Base-by-base conservation (phyloP, 805 yeast genomes). In the Tetrapisispora iriomotensis region DNA sequence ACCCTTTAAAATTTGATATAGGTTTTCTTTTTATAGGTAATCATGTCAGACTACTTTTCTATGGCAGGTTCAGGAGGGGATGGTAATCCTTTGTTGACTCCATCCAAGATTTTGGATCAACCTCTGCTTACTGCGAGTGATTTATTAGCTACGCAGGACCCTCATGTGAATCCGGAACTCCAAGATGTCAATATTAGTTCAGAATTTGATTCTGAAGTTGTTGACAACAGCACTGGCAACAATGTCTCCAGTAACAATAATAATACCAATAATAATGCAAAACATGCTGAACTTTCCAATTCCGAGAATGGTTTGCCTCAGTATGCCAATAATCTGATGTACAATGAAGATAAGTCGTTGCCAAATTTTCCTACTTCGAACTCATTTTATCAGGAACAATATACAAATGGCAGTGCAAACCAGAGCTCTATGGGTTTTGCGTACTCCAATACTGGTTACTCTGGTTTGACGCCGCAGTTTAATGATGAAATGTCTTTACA, bases 11-110 rank as follows among this genome's bases (percentile, higher is more conserved):
- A 23, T 23, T 23, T 8, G 10, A 23, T 10, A 7, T 7, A 23
- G 10, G 10, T 23, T 8, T 8, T 8, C 9, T 10, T 8, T 8
- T 6, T 25, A 25, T 10, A 25, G n/a, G n/a, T 6, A 25, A 19
- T 29, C 7, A 36, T 37, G 39, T 30, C 39, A n/a, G 39, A 37
- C 20, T 37, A 33, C 12, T 29, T 32, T 21, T 37, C 38, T 21
- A 21, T 40, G 28, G 14, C 19, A 17, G 28, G 13, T 26, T 29
- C 31, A 13, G 9, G 17, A 6, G 14, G 29, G 17, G 29, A 7
- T 15, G 2, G 21, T 4, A n/a, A 28, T 14, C 27, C 38, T 14
- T 24, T 17, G 14, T 18, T 34, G 10, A 29, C 36, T 26, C 40
- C 39, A 24, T 28, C 22, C n/a, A 37, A 26, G 10, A 38, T 32